Base-by-base conservation (phyloP, 768 basidiomycete species). In the Tephrocybe sp. region DNA sequence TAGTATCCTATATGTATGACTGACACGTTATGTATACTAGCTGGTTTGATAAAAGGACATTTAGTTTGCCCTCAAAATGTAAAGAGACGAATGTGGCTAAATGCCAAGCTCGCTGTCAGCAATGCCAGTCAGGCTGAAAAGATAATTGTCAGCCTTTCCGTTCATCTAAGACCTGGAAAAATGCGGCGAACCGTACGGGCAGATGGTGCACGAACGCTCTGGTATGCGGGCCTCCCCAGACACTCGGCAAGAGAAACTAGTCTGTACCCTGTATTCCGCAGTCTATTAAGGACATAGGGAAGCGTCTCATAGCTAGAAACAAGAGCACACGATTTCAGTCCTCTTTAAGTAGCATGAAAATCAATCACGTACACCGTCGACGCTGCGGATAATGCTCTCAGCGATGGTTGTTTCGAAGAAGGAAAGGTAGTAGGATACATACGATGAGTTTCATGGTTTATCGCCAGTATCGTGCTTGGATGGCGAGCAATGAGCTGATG, bases 191-290 rank as follows among this genome's bases (percentile, higher is more conserved):
- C 72, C 53, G 70, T 68, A 32, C 53, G 60, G 6, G 51, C 48
- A 11, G 51, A 47, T 0, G 74, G 70, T 14, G 62, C 52, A 5
- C 54, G 64, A 13, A 72, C 65, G 17, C 58, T 62, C 45, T 68
- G 67, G 49, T 77, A 77, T 0, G 74, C 63, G 14, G 63, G 54
- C 48, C 56, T 55, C 2, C 72, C 75, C 10, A 73, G 63, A 48
- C 75, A 78, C 32, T 76, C 72, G 0, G 75, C 69, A 5, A 77
- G 50, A 4, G 69, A 72, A 13, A 76, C 77, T 12, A 78, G 61
- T 14, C 53, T 61, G 62, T 77, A 77, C 2, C 74, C 75, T 1
- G 72, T 72, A 0, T 41, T 53, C 51, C 74, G 58, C 32, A 78
- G 66, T 23, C 54, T 56, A 22, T 58, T 46, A 45, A 77, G 73